Evolutionary conservation across 257 asterid genomes (phyloP).

Genomic region (Solanum phureja): DNA sequence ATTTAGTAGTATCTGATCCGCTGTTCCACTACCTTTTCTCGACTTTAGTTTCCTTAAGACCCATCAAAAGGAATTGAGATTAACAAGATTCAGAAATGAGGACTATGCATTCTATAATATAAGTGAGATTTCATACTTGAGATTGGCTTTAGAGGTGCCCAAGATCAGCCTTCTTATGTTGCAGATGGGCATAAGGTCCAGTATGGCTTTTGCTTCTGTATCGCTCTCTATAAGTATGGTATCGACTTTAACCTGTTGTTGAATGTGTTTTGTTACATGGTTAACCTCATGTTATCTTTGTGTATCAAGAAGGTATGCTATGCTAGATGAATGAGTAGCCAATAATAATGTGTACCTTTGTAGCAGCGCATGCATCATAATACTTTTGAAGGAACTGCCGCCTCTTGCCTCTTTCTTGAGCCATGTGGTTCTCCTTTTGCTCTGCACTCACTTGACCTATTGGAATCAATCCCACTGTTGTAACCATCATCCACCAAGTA

Average conservation of each 20-base stretch:
- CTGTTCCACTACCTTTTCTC: constrained; percentile 29
- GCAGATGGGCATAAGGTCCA: constrained; percentile 75
- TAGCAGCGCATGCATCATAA: constrained; percentile 30
- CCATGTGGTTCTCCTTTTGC: constrained; percentile 41
- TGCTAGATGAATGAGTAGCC: background rate
- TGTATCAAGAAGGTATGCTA: background rate
- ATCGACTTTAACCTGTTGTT: constrained; percentile 50
- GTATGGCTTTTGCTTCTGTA: constrained; percentile 56
- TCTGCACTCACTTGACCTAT: constrained; percentile 49
- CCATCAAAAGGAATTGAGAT: background rate
- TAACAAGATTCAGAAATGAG: background rate
- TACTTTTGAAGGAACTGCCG: constrained; percentile 42
- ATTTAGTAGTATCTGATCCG: constrained; percentile 31
- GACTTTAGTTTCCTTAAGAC: constrained; percentile 38
- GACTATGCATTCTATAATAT: background rate
- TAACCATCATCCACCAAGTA: constrained; percentile 6
- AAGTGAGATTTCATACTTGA: constrained; percentile 27
- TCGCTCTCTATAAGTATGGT: constrained; percentile 69
- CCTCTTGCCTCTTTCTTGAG: constrained; percentile 41
- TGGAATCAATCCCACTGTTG: constrained; percentile 61
- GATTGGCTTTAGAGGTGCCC: constrained; percentile 39
- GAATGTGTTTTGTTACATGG: background rate
- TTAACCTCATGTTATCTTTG: background rate
- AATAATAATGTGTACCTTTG: constrained; percentile 25
- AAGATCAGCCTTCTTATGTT: constrained; percentile 51